Percentiles rank a stretch among this genome's conserved stretches.
Evolutionary conservation across 129 eudicot species (phyloP).

Genomic region (Saussurea involucrata): DNA sequence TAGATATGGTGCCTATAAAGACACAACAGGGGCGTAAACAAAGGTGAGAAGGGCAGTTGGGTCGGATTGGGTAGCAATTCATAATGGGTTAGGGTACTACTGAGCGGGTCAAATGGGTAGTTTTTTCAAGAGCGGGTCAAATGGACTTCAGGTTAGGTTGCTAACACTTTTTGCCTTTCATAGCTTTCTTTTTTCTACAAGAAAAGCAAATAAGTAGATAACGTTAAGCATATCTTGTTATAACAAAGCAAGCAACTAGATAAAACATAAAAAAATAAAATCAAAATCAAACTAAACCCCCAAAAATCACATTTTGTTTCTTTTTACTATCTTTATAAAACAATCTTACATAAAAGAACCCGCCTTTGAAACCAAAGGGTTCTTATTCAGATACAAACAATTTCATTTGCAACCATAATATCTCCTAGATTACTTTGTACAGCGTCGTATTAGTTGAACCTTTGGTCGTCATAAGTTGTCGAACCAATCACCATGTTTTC

Average conservation of each 20-base stretch:
- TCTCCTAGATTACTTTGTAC: background rate
- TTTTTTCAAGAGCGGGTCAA: background rate
- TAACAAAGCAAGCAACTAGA: background rate
- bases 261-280: background rate
- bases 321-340: background rate
- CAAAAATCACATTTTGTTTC: background rate
- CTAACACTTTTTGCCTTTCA: background rate
- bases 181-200: background rate
- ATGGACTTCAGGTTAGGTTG: background rate
- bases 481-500: background rate
- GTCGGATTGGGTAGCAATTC: too few relatives aligned
- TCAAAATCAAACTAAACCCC: background rate
- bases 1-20: conserved; percentile 3
- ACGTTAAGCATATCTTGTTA: background rate
- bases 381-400: background rate
- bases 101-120: too few relatives aligned
- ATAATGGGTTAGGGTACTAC: background rate
- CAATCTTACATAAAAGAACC: background rate
- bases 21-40: background rate
- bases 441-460: background rate
- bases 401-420: background rate
- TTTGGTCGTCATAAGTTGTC: background rate
- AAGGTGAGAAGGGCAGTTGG: background rate
- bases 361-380: background rate
- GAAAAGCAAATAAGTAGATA: background rate